Evolutionary conservation across 768 basidiomycete species (phyloP).

Genomic region (Termitomyces sp.): DNA sequence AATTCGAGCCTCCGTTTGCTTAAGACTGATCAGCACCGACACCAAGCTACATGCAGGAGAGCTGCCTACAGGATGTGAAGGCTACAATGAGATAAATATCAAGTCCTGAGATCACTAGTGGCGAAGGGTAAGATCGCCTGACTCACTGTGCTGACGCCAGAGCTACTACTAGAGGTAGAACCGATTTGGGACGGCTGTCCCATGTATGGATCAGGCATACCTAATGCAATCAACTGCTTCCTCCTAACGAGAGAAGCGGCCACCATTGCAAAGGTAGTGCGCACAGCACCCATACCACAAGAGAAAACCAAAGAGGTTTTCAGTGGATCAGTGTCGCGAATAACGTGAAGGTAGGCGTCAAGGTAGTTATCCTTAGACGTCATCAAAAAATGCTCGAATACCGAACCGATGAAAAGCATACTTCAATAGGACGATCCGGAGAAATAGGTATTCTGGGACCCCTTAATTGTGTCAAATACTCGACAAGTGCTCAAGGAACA

Average conservation of each 20-base stretch:
- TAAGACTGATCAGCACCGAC: conserved; percentile 5
- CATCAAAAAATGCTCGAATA: neutral
- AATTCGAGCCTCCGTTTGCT: conserved; percentile 55
- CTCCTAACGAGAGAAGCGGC: conserved; percentile 84
- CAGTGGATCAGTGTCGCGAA: conserved; percentile 74
- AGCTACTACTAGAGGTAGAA: conserved; percentile 20
- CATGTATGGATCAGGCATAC: conserved; percentile 76
- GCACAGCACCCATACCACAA: conserved; percentile 95
- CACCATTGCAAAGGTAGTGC: conserved; percentile 97
- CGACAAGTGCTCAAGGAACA: neutral
- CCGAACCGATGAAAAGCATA: conserved; percentile 17
- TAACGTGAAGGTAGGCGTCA: conserved; percentile 84
- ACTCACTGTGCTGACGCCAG: conserved; percentile 46
- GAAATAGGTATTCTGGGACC: conserved; percentile 82
- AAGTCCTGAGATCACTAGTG: neutral
- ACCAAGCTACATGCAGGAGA: neutral
- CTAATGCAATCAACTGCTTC: conserved; percentile 61
- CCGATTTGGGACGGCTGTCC: conserved; percentile 24
- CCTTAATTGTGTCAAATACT: neutral
- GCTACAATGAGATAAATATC: conserved; percentile 4
- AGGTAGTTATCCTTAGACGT: conserved; percentile 82
- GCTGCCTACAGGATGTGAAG: conserved; percentile 19
- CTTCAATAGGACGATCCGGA: conserved; percentile 87
- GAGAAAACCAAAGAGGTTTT: conserved; percentile 86
- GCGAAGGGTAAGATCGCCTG: neutral